These are phyloP conservation scores for Clonostachys rhizophaga DNA, from an alignment of 2,329 filamentous ascomycete genomes.

Conservation along the genomic window DNA sequence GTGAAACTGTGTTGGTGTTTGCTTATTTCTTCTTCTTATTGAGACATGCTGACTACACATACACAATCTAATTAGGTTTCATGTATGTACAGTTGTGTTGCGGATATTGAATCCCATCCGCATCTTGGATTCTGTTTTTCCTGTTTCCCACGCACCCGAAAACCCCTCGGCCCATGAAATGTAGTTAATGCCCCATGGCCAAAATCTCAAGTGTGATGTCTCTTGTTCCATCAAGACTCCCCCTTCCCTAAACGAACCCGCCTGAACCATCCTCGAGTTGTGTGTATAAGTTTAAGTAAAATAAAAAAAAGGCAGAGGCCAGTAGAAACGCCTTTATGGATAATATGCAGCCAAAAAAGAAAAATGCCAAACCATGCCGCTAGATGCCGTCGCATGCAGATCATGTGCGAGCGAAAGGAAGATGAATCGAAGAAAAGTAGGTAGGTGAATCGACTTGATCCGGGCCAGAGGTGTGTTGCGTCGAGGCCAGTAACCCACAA, in stretches of 20 bases:
- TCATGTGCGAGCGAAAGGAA: neutral
- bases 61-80: neutral
- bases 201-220: neutral
- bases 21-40: neutral
- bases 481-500: neutral
- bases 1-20: too few relatives aligned
- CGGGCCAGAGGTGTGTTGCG: neutral
- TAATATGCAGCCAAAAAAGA: constrained; percentile 1
- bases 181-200: neutral
- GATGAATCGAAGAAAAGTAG: neutral
- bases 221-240: neutral
- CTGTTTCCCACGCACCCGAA: neutral
- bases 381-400: constrained; percentile 6
- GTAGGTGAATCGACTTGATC: too few relatives aligned
- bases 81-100: neutral
- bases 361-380: constrained; percentile 5
- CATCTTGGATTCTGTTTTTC: too few relatives aligned
- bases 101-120: neutral
- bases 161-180: neutral
- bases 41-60: neutral
- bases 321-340: neutral
- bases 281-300: neutral
- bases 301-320: neutral
- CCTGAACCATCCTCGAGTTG: neutral
- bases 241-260: neutral